Evolutionary conservation across 148 eudicot species (phyloP), one percentile per base, ranked within the genome.

Genomic region (Camellia sinensis): DNA sequence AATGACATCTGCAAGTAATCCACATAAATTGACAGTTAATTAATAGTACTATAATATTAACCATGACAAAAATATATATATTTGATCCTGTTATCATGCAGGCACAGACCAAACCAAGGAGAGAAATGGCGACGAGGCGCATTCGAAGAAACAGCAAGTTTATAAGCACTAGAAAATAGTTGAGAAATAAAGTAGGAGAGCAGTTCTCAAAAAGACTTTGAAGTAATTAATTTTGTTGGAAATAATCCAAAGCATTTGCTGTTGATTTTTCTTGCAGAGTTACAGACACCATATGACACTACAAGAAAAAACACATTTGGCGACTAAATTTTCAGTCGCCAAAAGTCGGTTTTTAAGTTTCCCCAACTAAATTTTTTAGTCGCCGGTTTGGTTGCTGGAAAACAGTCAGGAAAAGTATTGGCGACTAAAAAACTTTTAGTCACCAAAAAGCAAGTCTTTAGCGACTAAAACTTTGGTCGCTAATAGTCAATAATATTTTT

Each of bases 1-100:
- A 91, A 83, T 91, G 91, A 56, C 95, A 91, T 84, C 94, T 91
- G 94, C 86, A 83, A 61, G 70, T 17, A 76, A 75, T 52, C 65
- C 43, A 71, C 44, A 13, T 22, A 22, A 70, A 45, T 14, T 45
- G 10, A 21, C 18, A 74, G 52, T 60, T 21, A 76, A 56, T 60
- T 21, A 76, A 56, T 9, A 52, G 2, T 21, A n/a, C 2, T 53
- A 22, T 3, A 50, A 2, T 1, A 53, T 6, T 7, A 2, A 61
- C 29, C 6, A 18, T 60, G 45, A 9, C 59, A 45, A 56, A 2
- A 57, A 14, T 17, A 29, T 29, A 29, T 29, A 29, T 29, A 29
- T 29, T 29, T 29, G 41, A 15, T 40, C 71, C 7, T 3, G 0
- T 40, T 13, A 12, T 67, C 41, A 67, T 67, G 48, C 46, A 13